phyloP scores from a whole-genome alignment of 345 rosid genomes.

The Odontarrhena argentea region DNA sequence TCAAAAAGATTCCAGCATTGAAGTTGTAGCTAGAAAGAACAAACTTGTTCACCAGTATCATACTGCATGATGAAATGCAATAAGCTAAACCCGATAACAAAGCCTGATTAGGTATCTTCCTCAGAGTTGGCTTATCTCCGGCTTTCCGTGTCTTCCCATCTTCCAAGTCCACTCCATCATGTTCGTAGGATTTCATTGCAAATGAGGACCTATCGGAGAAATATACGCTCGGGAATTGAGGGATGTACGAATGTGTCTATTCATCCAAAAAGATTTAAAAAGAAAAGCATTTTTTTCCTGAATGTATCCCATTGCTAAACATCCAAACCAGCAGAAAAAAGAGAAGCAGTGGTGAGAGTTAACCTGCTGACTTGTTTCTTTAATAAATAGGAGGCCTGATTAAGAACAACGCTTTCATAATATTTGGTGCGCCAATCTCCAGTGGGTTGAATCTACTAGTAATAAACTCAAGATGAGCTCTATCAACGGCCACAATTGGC shows the following conservation, averaged over 20 bases:
- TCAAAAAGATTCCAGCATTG: constrained; percentile 91
- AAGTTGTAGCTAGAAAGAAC: constrained; percentile 94
- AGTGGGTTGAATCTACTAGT: background rate
- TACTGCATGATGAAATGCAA: constrained; percentile 94
- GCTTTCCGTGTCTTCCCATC: constrained; percentile 68
- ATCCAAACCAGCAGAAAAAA: background rate
- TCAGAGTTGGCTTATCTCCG: constrained; percentile 54
- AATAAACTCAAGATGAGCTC: constrained; percentile 2
- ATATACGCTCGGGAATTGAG: background rate
- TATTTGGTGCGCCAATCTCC: constrained; percentile 10
- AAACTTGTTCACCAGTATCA: constrained; percentile 92
- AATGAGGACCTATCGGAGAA: constrained; percentile 49
- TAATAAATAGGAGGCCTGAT: background rate
- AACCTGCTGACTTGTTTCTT: constrained; percentile 24
- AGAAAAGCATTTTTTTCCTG: no score
- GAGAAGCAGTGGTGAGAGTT: background rate
- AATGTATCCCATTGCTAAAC: background rate
- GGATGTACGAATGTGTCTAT: no score
- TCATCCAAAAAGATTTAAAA: no score
- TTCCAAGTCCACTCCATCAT: constrained; percentile 76
- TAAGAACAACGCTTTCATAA: constrained; percentile 11
- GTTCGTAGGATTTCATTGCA: constrained; percentile 60
- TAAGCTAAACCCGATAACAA: constrained; percentile 87
- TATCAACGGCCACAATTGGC: constrained; percentile 1
- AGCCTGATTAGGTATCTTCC: constrained; percentile 72